Percentiles rank a stretch among this genome's conserved stretches.
Evolutionary conservation across 805 yeast genomes (phyloP).

Genomic region (Nakazawaea wickerhamii): DNA sequence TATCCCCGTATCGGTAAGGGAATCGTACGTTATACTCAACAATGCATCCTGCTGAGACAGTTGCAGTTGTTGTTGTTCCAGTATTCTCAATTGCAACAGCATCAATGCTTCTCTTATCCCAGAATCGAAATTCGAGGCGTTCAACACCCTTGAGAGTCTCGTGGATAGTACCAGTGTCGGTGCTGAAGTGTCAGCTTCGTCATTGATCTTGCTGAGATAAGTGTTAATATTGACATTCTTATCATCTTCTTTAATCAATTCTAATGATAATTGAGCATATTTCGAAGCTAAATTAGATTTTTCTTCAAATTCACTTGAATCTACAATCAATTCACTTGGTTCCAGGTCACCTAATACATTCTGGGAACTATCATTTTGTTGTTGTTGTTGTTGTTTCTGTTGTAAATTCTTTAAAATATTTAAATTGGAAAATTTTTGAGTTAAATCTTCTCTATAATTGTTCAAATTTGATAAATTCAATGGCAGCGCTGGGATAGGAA

Average conservation of each 20-base stretch:
- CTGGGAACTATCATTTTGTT: neutral
- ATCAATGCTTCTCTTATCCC: constrained; percentile 26
- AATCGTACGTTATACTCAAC: constrained; percentile 19
- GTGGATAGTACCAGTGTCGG: constrained; percentile 26
- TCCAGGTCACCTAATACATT: constrained; percentile 12
- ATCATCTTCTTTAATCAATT: constrained; percentile 24
- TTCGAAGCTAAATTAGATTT: constrained; percentile 31
- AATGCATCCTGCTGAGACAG: constrained; percentile 16
- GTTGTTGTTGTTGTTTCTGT: constrained; percentile 11
- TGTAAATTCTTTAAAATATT: constrained; percentile 24
- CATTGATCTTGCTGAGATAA: neutral
- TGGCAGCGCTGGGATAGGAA: constrained; percentile 36
- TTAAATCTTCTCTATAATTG: constrained; percentile 27
- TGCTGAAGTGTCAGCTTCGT: constrained; percentile 4
- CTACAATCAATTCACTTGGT: constrained; percentile 8
- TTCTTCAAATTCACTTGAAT: constrained; percentile 8
- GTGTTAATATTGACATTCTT: neutral
- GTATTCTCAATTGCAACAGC: constrained; percentile 23
- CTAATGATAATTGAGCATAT: constrained; percentile 44
- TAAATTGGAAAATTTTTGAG: constrained; percentile 31
- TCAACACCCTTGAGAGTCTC: constrained; percentile 46
- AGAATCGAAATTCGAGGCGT: constrained; percentile 36
- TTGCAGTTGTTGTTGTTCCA: constrained; percentile 27
- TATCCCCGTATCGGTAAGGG: constrained; percentile 41
- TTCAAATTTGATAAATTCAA: constrained; percentile 31